These are phyloP conservation scores for Obba rivulosa DNA, from an alignment of 768 basidiomycete genomes.

Conservation along the genomic window DNA sequence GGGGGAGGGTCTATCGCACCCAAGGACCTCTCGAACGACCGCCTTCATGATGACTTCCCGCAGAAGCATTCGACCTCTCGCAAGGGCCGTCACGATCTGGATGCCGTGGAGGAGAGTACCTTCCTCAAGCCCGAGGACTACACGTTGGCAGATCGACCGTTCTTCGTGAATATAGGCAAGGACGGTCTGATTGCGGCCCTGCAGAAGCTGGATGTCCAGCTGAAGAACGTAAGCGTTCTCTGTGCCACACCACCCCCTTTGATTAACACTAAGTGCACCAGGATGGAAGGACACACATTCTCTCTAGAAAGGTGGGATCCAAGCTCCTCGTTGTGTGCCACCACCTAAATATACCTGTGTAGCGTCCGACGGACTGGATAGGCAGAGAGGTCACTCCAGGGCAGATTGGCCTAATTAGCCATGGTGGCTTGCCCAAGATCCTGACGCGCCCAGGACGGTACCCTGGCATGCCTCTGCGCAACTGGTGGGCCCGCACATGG, in stretches of 20 bases:
- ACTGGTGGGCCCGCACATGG: conserved; percentile 84
- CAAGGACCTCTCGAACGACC: too few species aligned
- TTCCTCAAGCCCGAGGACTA: conserved; percentile 48
- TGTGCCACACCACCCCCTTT: not conserved
- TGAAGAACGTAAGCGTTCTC: conserved; percentile 38
- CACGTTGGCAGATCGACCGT: conserved; percentile 52
- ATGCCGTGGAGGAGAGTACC: conserved; percentile 5
- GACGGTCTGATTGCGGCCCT: conserved; percentile 66
- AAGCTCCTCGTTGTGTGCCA: too few species aligned
- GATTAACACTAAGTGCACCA: conserved; percentile 19
- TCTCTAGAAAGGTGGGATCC: conserved; percentile 63
- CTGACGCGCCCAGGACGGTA: conserved; percentile 73
- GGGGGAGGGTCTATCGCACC: too few species aligned
- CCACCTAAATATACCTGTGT: too few species aligned
- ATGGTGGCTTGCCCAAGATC: conserved; percentile 78
- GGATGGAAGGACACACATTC: conserved; percentile 50
- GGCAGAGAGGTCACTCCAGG: conserved; percentile 72
- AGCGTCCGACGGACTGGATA: conserved; percentile 63
- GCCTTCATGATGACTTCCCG: too few species aligned
- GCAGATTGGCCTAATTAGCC: conserved; percentile 67
- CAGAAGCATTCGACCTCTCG: too few species aligned
- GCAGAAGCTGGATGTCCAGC: conserved; percentile 61
- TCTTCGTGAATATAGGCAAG: conserved; percentile 65
- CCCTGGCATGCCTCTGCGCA: conserved; percentile 67
- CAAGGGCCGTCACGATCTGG: not conserved